Evolutionary conservation across 2,329 filamentous ascomycete genomes (phyloP), one percentile per base, ranked within the genome.

Genomic region (Sordariomycetes sp.): DNA sequence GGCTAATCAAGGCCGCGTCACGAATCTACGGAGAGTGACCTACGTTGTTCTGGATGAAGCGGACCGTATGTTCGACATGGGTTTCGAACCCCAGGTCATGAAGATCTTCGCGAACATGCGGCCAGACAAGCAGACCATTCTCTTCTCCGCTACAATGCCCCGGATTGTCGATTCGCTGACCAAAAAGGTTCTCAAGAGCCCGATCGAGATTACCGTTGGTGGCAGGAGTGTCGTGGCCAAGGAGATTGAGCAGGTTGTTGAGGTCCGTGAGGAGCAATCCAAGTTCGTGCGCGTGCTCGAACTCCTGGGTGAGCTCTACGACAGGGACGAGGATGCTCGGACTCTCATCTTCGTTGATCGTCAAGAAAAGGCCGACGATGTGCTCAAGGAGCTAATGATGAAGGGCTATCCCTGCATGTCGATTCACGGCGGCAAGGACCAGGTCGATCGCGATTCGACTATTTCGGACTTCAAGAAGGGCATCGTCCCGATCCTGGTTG

Each of bases 31-130:
- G 45, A 75, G 92, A 42, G 86, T 94, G 10, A 92, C 86, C 0
- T 98, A 96, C 54, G 79, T 95, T 17, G 92, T 98, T 9, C 74
- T 98, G 25, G 92, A 98, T 53, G 92, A 98, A 61, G 92, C 92
- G 31, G 92, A 98, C 59, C 82, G 92, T 41, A 96, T 98, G 92
- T 95, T 96, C 54, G 92, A 98, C 56, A 96, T 98, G 92, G 92
- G 92, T 11, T 98, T 98, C 51, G 90, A 94, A 59, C 90, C 92
- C 3, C 92, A 98, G 57, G 88, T 98, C 35, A 92, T 92, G 77
- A 95, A 94, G 58, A 92, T 98, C 38, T 79, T 96, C 53, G 78
- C 79, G 44, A 94, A 92, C 49, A 83, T 94, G 54, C 81, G 92
- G 31, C 88, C 92, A 1, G 85, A 95, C 54, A 80, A 85, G 33